Evolutionary conservation across 2,329 filamentous ascomycete genomes (phyloP).

Genomic region (Fusarium goolgardi): DNA sequence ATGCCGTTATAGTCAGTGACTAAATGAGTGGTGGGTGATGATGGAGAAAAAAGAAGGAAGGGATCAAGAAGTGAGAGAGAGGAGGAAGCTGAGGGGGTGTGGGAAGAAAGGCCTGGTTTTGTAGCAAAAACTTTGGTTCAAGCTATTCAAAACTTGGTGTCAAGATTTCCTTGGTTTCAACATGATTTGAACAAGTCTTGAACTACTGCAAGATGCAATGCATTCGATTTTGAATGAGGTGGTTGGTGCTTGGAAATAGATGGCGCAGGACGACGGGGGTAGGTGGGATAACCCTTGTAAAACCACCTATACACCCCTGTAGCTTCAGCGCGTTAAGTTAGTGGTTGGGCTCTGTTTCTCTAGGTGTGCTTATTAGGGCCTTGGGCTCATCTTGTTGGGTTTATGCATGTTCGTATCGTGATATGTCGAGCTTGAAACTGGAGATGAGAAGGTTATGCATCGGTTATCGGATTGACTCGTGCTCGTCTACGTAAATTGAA

Average conservation of each 20-base stretch:
- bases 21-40: constrained; percentile 14
- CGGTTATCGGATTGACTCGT: not conserved
- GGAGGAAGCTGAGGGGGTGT: constrained; percentile 21
- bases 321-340: constrained; percentile 12
- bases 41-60: constrained; percentile 9
- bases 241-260: constrained; percentile 40
- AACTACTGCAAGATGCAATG: constrained; percentile 4
- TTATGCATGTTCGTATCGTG: constrained; percentile 1
- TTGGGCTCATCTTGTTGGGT: constrained; percentile 13
- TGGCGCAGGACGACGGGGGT: constrained; percentile 36
- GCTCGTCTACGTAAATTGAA: not conserved
- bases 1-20: constrained; percentile 2
- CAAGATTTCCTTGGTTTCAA: constrained; percentile 19
- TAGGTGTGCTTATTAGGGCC: not conserved
- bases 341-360: constrained; percentile 30
- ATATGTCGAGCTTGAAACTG: constrained; percentile 6
- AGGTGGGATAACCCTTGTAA: constrained; percentile 31
- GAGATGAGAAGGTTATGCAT: constrained; percentile 16
- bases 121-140: constrained; percentile 19
- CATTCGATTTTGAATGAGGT: constrained; percentile 15
- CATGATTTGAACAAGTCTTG: constrained; percentile 4
- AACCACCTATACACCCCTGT: constrained; percentile 18
- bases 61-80: constrained; percentile 11
- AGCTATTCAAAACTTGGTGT: constrained; percentile 13
- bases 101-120: constrained; percentile 30